Evolutionary conservation across 192 early-diverging fungal species (phyloP), one percentile per base, ranked within the genome.

Genomic region (Coemansia brasiliensis): DNA sequence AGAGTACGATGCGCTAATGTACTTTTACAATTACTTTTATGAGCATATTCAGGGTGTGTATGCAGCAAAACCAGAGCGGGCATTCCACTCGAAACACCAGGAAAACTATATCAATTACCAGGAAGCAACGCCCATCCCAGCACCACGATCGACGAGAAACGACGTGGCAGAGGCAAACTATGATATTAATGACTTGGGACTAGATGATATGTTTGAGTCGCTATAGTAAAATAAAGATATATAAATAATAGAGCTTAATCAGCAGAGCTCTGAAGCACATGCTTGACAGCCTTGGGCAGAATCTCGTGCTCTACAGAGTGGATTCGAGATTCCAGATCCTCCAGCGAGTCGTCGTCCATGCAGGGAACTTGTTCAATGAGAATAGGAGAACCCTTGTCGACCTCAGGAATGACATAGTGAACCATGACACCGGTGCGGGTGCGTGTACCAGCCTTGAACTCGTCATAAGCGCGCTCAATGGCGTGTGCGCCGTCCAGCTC

Each of bases 401-500:
- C 95, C 58, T 92, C 92, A 1, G 92, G 86, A 52, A 99, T 97
- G 21, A 97, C 94, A 40, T 90, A 85, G 77, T 99, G 95, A 15
- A 99, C 91, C 92, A 92, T 92, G 48, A 89, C 87, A 49, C 92
- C 92, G 0, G 92, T 93, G 10, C 83, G 67, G 9, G 66, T 74
- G 21, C 90, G 88, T 55, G 85, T 71, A 10, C 93, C 94, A 29
- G 83, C 82, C 69, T 86, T 61, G 61, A 84, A 95, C 18, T 92
- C 94, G n/a, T 88, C 85, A 67, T 84, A 96, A 4, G 97, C 97
- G 11, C 95, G 80, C 44, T 94, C 92, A 51, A 99, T 98, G 12
- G 97, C 94, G 57, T 93, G 83, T 1, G 94, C 93, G n/a, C 97
- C 97, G 60, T 98, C 94, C 69, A 99, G 93, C 69, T 91, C 84